Evolutionary conservation across 2,329 filamentous ascomycete genomes (phyloP).

Genomic region (Penicillium sp.): DNA sequence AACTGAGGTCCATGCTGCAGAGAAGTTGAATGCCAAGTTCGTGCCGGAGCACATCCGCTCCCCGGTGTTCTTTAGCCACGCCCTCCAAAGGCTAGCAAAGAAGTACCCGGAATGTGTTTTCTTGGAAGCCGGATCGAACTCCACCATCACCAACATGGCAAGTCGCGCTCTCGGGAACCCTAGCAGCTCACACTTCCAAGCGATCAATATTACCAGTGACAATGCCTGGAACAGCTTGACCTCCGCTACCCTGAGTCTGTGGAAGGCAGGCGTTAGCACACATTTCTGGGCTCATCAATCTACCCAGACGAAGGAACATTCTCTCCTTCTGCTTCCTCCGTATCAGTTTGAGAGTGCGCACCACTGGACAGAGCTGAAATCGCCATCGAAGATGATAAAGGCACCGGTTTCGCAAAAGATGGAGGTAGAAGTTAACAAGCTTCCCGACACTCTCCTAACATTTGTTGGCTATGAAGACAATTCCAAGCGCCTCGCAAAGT

Average conservation of each 20-base stretch:
- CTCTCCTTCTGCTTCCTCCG: background rate
- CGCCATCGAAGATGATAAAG: background rate
- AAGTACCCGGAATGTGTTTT: background rate
- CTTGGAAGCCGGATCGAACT: background rate
- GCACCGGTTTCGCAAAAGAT: background rate
- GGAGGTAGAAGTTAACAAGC: background rate
- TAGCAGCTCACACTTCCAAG: background rate
- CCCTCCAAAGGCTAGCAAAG: background rate
- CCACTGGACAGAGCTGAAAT: background rate
- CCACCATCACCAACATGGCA: background rate
- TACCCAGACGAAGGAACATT: background rate
- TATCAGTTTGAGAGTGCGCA: background rate
- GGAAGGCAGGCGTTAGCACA: background rate
- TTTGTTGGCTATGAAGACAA: background rate
- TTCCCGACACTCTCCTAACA: background rate
- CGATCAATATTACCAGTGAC: background rate
- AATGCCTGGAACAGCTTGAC: background rate
- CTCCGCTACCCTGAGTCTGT: background rate
- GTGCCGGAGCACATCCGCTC: background rate
- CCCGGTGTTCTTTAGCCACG: background rate
- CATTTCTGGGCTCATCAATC: background rate
- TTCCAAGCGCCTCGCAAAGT: constrained; percentile 22
- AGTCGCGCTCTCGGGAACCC: background rate
- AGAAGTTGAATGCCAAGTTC: background rate
- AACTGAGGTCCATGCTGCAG: background rate